Evolutionary conservation across 108 stramenopile species (phyloP).

Genomic region (Asterionellopsis glacialis): DNA sequence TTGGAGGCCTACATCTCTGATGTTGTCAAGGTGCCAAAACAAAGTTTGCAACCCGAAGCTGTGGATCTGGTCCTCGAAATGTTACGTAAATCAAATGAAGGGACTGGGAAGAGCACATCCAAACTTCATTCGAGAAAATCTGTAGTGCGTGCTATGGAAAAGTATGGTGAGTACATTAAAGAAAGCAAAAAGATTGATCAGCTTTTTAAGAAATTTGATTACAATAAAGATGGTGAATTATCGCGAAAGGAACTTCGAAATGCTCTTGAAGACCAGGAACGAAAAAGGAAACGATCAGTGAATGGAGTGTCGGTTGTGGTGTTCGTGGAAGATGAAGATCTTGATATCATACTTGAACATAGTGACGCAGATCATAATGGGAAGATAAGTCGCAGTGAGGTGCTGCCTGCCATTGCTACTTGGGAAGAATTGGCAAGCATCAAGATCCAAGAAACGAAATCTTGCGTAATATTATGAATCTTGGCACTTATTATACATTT

Average conservation of each 20-base stretch:
- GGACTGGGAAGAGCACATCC: too few relatives aligned
- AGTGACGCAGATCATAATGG: not conserved
- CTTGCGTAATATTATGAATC: too few relatives aligned
- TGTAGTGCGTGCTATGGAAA: not conserved
- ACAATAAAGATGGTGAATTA: not conserved
- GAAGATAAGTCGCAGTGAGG: not conserved
- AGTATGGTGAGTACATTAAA: not conserved
- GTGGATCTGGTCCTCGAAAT: too few relatives aligned
- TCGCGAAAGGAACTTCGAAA: not conserved
- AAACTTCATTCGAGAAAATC: not conserved
- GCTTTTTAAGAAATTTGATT: not conserved
- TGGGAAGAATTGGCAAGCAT: constrained; percentile 4
- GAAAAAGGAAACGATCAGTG: not conserved
- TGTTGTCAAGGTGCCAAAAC: too few relatives aligned
- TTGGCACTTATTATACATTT: too few relatives aligned
- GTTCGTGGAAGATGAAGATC: not conserved
- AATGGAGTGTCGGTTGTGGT: not conserved
- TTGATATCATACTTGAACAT: not conserved
- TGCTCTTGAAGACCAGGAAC: not conserved
- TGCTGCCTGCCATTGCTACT: not conserved
- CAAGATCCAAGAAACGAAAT: not conserved
- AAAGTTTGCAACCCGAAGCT: too few relatives aligned
- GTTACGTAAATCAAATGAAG: too few relatives aligned
- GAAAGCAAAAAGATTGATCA: not conserved
- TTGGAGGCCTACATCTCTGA: too few relatives aligned